Conservation (phyloP, 2,329 filamentous ascomycete genomes). For the Pseudocercospora macadamiae region DNA sequence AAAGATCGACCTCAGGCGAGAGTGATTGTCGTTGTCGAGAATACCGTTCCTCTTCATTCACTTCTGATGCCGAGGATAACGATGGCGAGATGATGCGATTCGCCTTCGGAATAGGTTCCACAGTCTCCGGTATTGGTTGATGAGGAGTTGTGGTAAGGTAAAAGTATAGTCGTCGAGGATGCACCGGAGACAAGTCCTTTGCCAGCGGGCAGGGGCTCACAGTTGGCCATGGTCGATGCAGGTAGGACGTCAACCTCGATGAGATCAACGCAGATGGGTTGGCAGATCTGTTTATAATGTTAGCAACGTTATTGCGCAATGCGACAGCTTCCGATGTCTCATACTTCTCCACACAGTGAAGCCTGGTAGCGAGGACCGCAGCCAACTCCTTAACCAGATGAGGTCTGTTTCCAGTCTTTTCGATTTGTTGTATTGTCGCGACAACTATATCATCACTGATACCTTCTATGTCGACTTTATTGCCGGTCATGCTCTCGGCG, state of each 20-base stretch:
- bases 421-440: conserved; percentile 82
- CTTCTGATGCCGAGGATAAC: conserved; percentile 72
- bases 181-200: conserved; percentile 89
- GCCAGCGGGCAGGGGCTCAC: conserved; percentile 81
- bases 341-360: conserved; percentile 89
- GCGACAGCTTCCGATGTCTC: conserved; percentile 37
- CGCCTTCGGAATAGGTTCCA: conserved; percentile 38
- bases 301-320: conserved; percentile 31
- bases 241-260: conserved; percentile 83
- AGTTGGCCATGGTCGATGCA: conserved; percentile 82
- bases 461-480: conserved; percentile 74
- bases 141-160: conserved; percentile 88
- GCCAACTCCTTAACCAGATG: conserved; percentile 95
- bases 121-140: conserved; percentile 73
- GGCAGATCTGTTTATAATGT: conserved; percentile 69
- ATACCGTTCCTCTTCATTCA: conserved; percentile 70
- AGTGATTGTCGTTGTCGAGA: conserved; percentile 68
- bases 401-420: conserved; percentile 87
- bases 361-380: conserved; percentile 71
- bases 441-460: conserved; percentile 97
- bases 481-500: conserved; percentile 43
- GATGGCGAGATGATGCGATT: conserved; percentile 78
- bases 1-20: conserved; percentile 91
- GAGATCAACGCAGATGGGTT: conserved; percentile 96
- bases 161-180: conserved; percentile 94